These are phyloP conservation scores for Pseudoscleropodium purum DNA, from an alignment of 225 moss, liverwort and hornwort genomes.

Conservation along the genomic window DNA sequence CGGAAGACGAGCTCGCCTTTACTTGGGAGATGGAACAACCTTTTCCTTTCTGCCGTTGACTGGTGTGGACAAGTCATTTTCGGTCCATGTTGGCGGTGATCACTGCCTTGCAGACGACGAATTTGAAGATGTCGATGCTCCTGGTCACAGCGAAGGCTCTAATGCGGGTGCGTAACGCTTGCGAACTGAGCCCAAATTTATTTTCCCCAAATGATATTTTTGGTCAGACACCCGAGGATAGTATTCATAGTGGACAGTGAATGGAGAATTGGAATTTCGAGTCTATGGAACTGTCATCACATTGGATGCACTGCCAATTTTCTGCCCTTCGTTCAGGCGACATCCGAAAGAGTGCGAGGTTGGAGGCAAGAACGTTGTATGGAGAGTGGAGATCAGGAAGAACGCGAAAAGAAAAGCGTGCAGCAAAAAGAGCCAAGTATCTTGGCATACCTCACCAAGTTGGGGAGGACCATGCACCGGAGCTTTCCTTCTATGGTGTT, in stretches of 20 bases:
- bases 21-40: constrained; percentile 71
- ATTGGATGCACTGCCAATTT: neutral
- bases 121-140: neutral
- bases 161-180: constrained; percentile 4
- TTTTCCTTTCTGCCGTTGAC: constrained; percentile 80
- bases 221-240: neutral
- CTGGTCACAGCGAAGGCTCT: neutral
- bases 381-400: constrained; percentile 78
- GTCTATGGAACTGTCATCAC: neutral
- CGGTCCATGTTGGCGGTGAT: neutral
- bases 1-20: constrained; percentile 63
- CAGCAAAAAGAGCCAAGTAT: constrained; percentile 59
- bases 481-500: constrained; percentile 79
- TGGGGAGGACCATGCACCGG: constrained; percentile 48
- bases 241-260: neutral
- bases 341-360: constrained; percentile 1
- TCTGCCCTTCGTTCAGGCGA: constrained; percentile 4
- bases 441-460: constrained; percentile 56
- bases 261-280: neutral
- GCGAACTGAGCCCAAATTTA: neutral
- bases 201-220: neutral
- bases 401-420: constrained; percentile 69
- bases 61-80: neutral
- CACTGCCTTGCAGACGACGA: neutral
- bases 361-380: constrained; percentile 11